Evolutionary conservation across 441 rosid species (phyloP), one percentile per base, ranked within the genome.

Genomic region (Mallotus repandus): DNA sequence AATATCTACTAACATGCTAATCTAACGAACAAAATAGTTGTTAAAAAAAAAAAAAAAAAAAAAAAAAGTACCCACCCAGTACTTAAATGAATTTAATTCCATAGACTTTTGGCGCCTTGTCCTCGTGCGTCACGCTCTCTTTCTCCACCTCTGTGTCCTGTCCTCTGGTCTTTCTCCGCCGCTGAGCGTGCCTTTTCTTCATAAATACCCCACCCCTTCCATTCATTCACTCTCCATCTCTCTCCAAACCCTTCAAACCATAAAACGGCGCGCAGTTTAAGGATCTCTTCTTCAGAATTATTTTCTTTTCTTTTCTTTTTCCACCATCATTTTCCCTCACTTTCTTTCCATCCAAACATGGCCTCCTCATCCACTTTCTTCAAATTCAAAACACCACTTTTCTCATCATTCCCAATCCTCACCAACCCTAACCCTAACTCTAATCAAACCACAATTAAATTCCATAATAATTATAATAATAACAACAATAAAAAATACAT

Each of bases 291-390:
- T 57, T 46, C 4, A 50, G 4, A 22, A 41, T 35, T 41, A 8
- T 7, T 72, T 10, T 38, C 16, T 6, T 48, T 16, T 5, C 8
- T 45, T 25, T 15, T 0, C 19, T 2, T 48, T 18, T 12, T 48
- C 22, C 55, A 2, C 16, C 32, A 29, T 16, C 59, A 21, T 58
- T 65, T 68, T 64, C 55, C 71, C 55, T 3, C 15, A 29, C 5
- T 53, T 74, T n/a, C 66, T 67, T 4, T 48, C 21, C 9, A 7
- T 32, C 84, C 81, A 80, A 81, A 77, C 87, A 89, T 91, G 97
- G 75, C 60, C 15, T 43, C 76, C 65, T 68, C 63, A 54, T 41
- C 80, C 59, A 61, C 52, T 43, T 9, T 67, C 52, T 16, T 12
- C 18, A 41, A 71, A 4, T 16, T 12, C 18, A 41, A 73, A 4